phyloP scores from a whole-genome alignment of 129 eudicot genomes.

The Lactuca sativa region DNA sequence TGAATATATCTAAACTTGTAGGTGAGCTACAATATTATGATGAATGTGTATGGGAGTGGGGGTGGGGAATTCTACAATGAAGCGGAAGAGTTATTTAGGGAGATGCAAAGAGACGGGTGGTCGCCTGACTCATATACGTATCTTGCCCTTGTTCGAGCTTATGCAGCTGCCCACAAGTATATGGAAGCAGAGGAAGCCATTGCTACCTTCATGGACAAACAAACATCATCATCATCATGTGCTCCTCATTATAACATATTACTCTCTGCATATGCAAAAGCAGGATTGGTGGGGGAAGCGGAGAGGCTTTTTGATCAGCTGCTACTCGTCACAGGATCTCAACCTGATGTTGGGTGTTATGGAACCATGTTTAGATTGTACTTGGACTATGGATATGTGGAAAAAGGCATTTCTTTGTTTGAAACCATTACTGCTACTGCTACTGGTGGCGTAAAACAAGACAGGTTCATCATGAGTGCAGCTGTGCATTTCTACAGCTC shows the following conservation, averaged over 20 bases:
- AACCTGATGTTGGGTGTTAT: conserved; percentile 61
- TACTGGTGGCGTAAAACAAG: conserved; percentile 32
- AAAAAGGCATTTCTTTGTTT: conserved; percentile 62
- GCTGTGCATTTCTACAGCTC: conserved; percentile 71
- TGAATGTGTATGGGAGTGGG: conserved; percentile 52
- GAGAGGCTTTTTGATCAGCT: conserved; percentile 57
- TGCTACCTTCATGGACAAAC: conserved; percentile 48
- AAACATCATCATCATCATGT: conserved; percentile 50
- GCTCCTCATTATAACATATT: conserved; percentile 74
- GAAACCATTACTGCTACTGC: conserved; percentile 34
- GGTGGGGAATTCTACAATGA: conserved; percentile 61
- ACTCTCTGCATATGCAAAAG: conserved; percentile 45
- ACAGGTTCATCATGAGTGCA: conserved; percentile 74
- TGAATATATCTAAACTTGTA: conserved; percentile 22
- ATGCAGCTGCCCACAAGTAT: conserved; percentile 41
- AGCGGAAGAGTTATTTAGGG: conserved; percentile 54
- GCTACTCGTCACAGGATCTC: conserved; percentile 25
- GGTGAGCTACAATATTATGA: conserved; percentile 87
- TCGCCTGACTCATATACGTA: conserved; percentile 71
- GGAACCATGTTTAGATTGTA: conserved; percentile 60
- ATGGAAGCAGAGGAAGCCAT: conserved; percentile 65
- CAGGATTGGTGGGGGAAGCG: conserved; percentile 58
- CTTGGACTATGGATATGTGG: conserved; percentile 68
- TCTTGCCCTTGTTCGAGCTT: conserved; percentile 68
- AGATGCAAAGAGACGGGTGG: conserved; percentile 53